A percentile compares a stretch with the other conserved stretches of the same genome.
Evolutionary conservation across 2,329 filamentous ascomycete genomes (phyloP).

Genomic region (Hymenoscyphus fructigenus): DNA sequence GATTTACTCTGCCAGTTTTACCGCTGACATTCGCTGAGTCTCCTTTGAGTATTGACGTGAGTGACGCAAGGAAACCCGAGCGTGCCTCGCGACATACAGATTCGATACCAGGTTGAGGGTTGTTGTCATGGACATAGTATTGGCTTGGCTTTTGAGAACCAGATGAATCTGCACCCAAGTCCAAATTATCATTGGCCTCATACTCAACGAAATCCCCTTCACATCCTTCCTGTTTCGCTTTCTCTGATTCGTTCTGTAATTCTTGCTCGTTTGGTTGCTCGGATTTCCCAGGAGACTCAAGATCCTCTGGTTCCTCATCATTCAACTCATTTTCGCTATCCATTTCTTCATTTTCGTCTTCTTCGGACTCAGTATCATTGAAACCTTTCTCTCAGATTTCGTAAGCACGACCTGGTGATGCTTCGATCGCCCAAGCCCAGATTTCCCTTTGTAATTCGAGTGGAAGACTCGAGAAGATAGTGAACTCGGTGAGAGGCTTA

Average conservation of each 20-base stretch:
- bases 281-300: no score
- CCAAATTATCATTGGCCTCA: neutral
- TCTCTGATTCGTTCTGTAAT: no score
- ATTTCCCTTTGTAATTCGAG: neutral
- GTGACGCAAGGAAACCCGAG: neutral
- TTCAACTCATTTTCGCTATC: no score
- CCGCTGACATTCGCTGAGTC: neutral
- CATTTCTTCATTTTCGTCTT: neutral
- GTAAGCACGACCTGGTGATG: neutral
- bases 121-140: neutral
- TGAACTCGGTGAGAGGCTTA: neutral
- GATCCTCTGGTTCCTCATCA: no score
- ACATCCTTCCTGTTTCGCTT: no score
- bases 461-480: neutral
- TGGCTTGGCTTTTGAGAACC: neutral
- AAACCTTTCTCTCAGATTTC: neutral
- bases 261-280: no score
- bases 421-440: neutral
- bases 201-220: neutral
- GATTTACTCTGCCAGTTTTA: neutral
- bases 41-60: neutral
- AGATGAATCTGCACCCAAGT: neutral
- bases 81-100: neutral
- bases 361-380: neutral
- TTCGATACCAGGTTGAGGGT: neutral